Evolutionary conservation across 768 basidiomycete species (phyloP), one percentile per base, ranked within the genome.

Genomic region (Boletus sp.): DNA sequence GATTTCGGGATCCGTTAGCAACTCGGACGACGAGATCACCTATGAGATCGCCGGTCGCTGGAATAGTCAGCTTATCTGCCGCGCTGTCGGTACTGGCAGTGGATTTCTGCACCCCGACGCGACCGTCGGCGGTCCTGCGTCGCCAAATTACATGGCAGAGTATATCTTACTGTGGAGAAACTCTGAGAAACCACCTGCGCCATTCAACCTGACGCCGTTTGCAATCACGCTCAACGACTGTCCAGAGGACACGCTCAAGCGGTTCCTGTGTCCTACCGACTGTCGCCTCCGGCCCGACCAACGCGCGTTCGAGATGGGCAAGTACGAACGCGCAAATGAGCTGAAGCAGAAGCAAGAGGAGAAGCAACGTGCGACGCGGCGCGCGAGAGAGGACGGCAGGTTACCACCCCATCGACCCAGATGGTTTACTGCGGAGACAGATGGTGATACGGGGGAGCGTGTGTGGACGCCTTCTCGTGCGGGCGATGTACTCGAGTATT

Each of bases 201-300:
- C 95, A 0, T 98, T 98, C 78, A 97, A 97, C 71, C 81, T 98
- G 21, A 96, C 95, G 0, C 95, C 94, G 0, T 98, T 88, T 67
- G 94, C 96, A 1, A 83, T 97, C 57, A 92, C 93, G 0, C 75
- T 97, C 55, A 98, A 98, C 65, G 85, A 96, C 66, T 90, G 90
- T 54, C 92, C 93, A 0, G 72, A 75, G 35, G 81, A 84, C 10
- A 81, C 81, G 3, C 74, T 98, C 13, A 77, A 77, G 53, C 83
- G 85, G 5, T 91, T 82, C 68, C 60, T 98, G 2, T 85, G 86
- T 29, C 90, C 92, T 2, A 98, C 95, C 3, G 95, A 98, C 71
- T 98, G 94, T 66, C 83, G 96, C 4, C 71, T 97, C 27, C 83
- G 95, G 0, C 93, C 93, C 0, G 95, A 98, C 67, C 94, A 97